Base-by-base conservation (phyloP, 352 stramenopile species). In the Pythium guiyangense region DNA sequence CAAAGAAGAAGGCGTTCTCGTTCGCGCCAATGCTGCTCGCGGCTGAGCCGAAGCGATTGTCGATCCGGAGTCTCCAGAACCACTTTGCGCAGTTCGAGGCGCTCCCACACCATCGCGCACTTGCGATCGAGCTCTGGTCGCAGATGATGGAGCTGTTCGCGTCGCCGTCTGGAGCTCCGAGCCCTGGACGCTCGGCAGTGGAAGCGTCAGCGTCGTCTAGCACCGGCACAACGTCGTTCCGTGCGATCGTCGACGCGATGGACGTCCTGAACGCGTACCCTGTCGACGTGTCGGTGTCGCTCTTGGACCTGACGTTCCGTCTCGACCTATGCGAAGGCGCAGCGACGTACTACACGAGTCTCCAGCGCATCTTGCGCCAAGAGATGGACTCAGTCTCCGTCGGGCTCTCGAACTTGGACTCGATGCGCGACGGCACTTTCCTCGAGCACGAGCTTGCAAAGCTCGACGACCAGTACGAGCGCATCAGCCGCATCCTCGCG, bases 281-380 rank as follows among this genome's bases (percentile, higher is more conserved):
- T 3, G 81, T 92, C 18, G 72, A 92, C 29, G 59, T 89, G 29
- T 88, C 74, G 6, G 62, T 92, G 37, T 82, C 77, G n/a, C 58
- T 92, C 4, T 64, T 79, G 1, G 79, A 88, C 56, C 59, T 86
- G 31, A 90, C 75, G 4, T 79, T 84, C 44, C 77, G 77, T 2
- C 60, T 92, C 6, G 77, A 92, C 51, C 43, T 92, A 37, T 81
- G 74, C 40, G 77, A 86, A 59, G 74, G 59, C 44, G 69, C 70
- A 1, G 64, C 70, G 5, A 84, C 73, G 37, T 85, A 82, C 35
- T 83, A 89, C 61, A 74, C 69, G 49, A 63, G 66, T 11, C 47
- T 88, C 51, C 78, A 91, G 47, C 74, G 81, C 15, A 80, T 87
- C 12, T 68, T 89, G 37, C 81, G 81, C 1, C 79, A 84, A 56